A percentile compares a stretch with the other conserved stretches of the same genome.
phyloP scores from a whole-genome alignment of 2,329 filamentous ascomycete genomes.

The Fusarium fujikuroi region DNA sequence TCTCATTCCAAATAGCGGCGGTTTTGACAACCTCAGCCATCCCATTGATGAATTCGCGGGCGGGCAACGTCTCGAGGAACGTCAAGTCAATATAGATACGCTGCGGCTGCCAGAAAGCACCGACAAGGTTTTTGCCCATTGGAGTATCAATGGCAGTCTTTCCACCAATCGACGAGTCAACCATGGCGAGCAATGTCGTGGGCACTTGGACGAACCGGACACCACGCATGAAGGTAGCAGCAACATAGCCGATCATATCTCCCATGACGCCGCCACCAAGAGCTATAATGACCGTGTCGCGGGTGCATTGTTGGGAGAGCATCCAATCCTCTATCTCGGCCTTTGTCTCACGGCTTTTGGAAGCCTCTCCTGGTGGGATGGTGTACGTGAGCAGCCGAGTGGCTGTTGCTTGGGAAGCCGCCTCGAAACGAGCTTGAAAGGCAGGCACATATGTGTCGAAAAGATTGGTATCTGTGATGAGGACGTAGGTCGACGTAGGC shows the following conservation, averaged over 20 bases:
- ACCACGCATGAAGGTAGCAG: slow-evolving; percentile 98
- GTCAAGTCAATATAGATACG: slow-evolving; percentile 94
- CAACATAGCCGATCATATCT: slow-evolving; percentile 97
- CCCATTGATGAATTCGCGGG: slow-evolving; percentile 95
- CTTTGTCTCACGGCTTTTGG: slow-evolving; percentile 93
- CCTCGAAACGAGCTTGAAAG: slow-evolving; percentile 66
- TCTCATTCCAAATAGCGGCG: slow-evolving; percentile 93
- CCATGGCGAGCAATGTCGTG: slow-evolving; percentile 94
- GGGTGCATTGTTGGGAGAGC: slow-evolving; percentile 88
- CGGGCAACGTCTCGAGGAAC: slow-evolving; percentile 90
- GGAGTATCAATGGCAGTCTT: slow-evolving; percentile 99
- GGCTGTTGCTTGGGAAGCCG: slow-evolving; percentile 40
- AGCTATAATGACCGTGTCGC: slow-evolving; percentile 94
- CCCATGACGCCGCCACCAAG: slow-evolving; percentile 97
- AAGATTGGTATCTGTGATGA: slow-evolving; percentile 97
- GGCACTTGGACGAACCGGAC: slow-evolving; percentile 97
- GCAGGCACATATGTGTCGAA: slow-evolving; percentile 80
- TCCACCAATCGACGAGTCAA: slow-evolving; percentile 97
- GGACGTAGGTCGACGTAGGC: slow-evolving; percentile 89
- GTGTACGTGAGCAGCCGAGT: slow-evolving; percentile 84
- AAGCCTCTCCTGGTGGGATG: slow-evolving; percentile 91
- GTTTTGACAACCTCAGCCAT: slow-evolving; percentile 99
- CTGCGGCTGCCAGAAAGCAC: slow-evolving; percentile 95
- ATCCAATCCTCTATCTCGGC: slow-evolving; percentile 98
- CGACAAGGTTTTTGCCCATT: slow-evolving; percentile 94